These are phyloP conservation scores for Thalassiosira profunda DNA, from an alignment of 108 stramenopile species.

Conservation along the genomic window DNA sequence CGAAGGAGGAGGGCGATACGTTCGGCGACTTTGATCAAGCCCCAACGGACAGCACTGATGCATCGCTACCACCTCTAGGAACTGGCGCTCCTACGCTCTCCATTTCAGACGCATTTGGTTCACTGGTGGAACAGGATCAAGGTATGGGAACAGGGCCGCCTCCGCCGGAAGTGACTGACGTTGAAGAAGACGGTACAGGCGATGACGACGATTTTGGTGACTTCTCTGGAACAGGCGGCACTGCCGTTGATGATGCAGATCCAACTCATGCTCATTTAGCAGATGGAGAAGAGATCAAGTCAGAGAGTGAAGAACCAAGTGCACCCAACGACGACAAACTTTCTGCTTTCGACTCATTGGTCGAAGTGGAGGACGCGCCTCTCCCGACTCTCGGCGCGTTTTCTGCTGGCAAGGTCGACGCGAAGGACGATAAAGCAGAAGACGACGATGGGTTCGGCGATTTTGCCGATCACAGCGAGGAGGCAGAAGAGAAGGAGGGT, in stretches of 20 bases:
- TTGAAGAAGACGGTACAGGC: background rate
- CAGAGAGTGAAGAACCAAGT: no score
- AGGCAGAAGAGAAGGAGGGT: no score
- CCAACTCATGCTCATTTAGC: background rate
- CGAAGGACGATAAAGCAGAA: no score
- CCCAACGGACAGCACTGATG: no score
- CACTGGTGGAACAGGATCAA: conserved; percentile 1
- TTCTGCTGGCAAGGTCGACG: no score
- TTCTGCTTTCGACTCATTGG: conserved; percentile 1
- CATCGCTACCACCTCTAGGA: no score
- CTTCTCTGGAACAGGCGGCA: background rate
- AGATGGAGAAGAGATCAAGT: no score
- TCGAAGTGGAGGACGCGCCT: conserved; percentile 7
- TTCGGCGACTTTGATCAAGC: no score
- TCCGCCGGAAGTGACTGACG: background rate
- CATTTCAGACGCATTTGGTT: conserved; percentile 11
- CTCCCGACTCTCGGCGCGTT: conserved; percentile 27
- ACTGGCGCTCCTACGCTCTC: background rate
- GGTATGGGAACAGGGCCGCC: background rate
- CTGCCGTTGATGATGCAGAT: background rate
- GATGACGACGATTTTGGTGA: conserved; percentile 21
- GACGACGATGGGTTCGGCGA: no score
- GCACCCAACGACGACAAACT: background rate
- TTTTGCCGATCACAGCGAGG: background rate
- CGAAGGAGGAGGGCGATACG: no score